Percentiles rank a stretch among this genome's conserved stretches.
Conservation (phyloP, 2,329 filamentous ascomycete genomes). For the Calonectria crousiana region DNA sequence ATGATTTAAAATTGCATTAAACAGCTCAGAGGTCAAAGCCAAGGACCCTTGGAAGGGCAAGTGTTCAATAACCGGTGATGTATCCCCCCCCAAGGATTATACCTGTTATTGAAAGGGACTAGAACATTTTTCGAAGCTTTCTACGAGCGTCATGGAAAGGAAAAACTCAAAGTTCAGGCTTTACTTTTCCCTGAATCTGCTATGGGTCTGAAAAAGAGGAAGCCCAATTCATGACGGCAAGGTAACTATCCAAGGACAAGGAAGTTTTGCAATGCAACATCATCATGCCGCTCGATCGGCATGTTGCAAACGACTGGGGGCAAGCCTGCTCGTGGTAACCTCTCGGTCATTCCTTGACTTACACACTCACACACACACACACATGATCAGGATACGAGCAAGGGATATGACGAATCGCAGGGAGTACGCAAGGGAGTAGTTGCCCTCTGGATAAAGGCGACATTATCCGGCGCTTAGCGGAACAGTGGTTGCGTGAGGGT, state of each 20-base stretch:
- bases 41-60: neutral
- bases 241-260: neutral
- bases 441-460: neutral
- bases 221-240: neutral
- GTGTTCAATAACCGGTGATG: neutral
- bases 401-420: neutral
- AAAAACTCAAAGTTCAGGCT: neutral
- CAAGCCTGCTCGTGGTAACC: neutral
- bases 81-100: neutral
- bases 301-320: neutral
- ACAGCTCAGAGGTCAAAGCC: neutral
- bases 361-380: neutral
- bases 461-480: neutral
- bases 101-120: neutral
- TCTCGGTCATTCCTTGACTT: neutral
- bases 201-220: neutral
- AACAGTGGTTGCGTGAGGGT: neutral
- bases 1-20: neutral
- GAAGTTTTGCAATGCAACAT: constrained; percentile 10
- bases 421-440: neutral
- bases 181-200: neutral
- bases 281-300: neutral
- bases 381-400: neutral
- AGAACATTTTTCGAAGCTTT: neutral
- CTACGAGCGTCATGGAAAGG: neutral